These are phyloP conservation scores for Tetrapisispora namnaoensis DNA, from an alignment of 805 yeast species.

Conservation along the genomic window DNA sequence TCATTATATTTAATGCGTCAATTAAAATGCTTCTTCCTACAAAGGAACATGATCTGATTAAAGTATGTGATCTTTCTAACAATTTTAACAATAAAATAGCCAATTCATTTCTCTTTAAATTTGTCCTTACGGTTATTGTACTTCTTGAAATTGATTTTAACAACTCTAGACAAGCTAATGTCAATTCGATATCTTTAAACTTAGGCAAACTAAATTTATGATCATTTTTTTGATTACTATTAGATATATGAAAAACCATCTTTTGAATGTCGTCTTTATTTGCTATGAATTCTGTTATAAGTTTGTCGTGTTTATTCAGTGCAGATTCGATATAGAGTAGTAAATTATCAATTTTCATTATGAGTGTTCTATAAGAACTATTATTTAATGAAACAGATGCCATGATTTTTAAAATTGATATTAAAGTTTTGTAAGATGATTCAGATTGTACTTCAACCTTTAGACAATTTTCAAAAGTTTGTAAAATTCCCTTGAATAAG, in stretches of 20 bases:
- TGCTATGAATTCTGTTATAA: slow-evolving; percentile 14
- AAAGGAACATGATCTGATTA: slow-evolving; percentile 11
- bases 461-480: slow-evolving; percentile 17
- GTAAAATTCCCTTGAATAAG: slow-evolving; percentile 17
- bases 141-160: slow-evolving; percentile 28
- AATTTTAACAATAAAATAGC: slow-evolving; percentile 16
- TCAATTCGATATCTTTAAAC: slow-evolving; percentile 17
- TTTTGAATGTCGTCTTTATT: slow-evolving; percentile 9
- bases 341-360: slow-evolving; percentile 16
- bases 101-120: slow-evolving; percentile 19
- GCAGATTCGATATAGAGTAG: slow-evolving; percentile 17
- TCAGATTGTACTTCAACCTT: slow-evolving; percentile 11
- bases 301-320: slow-evolving; percentile 14
- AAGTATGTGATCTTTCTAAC: slow-evolving; percentile 10
- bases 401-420: slow-evolving; percentile 20
- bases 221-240: neutral
- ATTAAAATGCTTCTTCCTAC: slow-evolving; percentile 16
- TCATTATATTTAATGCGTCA: slow-evolving; percentile 22
- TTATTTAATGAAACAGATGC: slow-evolving; percentile 24
- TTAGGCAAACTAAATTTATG: slow-evolving; percentile 12
- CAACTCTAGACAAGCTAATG: slow-evolving; percentile 22
- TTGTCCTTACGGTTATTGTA: slow-evolving; percentile 23
- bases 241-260: neutral
- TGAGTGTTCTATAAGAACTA: slow-evolving; percentile 17
- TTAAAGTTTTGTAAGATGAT: slow-evolving; percentile 11